These are phyloP conservation scores for Colletotrichum endophyticum DNA, from an alignment of 2,329 filamentous ascomycete species.

Conservation along the genomic window DNA sequence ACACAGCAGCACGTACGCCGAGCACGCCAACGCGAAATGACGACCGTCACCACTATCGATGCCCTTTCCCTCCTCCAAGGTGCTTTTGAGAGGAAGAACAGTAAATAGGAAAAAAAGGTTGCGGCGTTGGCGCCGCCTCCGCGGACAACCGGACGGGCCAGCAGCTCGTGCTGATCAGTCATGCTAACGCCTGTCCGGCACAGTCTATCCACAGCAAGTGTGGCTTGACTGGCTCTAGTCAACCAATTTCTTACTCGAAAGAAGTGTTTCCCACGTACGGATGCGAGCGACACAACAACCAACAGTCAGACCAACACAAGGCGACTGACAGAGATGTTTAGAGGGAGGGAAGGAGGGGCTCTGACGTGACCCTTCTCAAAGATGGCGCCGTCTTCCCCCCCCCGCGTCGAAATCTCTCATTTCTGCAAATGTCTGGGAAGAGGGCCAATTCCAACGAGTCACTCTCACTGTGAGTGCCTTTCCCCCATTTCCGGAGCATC, in stretches of 20 bases:
- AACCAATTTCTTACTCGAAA: neutral
- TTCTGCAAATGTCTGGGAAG: neutral
- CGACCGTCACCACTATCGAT: neutral
- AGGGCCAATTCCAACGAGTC: neutral
- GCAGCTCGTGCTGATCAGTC: neutral
- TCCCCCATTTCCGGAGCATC: neutral
- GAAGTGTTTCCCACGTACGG: neutral
- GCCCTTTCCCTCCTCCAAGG: neutral
- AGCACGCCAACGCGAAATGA: neutral
- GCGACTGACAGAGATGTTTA: neutral
- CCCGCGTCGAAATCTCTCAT: neutral
- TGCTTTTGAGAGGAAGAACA: neutral
- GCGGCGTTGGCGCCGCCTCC: conserved; percentile 1
- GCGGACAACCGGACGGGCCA: neutral
- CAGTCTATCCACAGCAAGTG: neutral
- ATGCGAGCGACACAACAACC: neutral
- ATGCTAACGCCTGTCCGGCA: neutral
- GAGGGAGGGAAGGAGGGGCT: neutral
- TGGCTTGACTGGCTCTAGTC: conserved; percentile 4
- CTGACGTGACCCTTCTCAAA: neutral
- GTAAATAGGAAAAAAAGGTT: neutral
- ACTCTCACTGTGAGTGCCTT: neutral
- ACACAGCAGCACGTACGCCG: neutral
- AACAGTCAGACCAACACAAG: neutral
- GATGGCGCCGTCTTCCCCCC: neutral